These are phyloP conservation scores for Ceratocystis variospora DNA, from an alignment of 2,329 filamentous ascomycete genomes.

Conservation along the genomic window DNA sequence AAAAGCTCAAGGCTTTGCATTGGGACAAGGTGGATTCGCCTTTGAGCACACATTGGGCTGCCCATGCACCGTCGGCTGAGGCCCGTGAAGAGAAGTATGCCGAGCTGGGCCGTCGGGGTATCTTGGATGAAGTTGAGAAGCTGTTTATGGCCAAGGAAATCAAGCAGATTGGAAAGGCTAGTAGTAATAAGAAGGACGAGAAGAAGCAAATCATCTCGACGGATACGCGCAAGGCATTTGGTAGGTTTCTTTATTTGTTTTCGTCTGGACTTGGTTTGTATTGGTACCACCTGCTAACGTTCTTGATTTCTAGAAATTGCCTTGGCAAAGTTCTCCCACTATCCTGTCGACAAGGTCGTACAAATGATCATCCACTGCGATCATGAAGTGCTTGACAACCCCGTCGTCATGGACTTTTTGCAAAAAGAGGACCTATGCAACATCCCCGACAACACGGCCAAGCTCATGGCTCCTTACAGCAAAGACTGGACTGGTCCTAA, in stretches of 20 bases:
- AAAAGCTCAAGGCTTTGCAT: slow-evolving; percentile 98
- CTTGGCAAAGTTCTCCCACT: slow-evolving; percentile 80
- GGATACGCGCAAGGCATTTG: slow-evolving; percentile 77
- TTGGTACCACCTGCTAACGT: slow-evolving; percentile 26
- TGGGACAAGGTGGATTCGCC: slow-evolving; percentile 97
- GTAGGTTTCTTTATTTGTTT: slow-evolving; percentile 31
- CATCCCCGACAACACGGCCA: slow-evolving; percentile 77
- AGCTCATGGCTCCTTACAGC: slow-evolving; percentile 87
- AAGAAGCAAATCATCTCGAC: slow-evolving; percentile 95
- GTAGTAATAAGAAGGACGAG: slow-evolving; percentile 61
- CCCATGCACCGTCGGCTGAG: slow-evolving; percentile 70
- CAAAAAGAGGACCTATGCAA: slow-evolving; percentile 86
- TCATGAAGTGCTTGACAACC: slow-evolving; percentile 71
- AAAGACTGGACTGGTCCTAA: slow-evolving; percentile 74
- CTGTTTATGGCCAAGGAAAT: slow-evolving; percentile 96
- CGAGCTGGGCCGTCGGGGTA: slow-evolving; percentile 84
- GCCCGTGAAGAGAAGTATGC: slow-evolving; percentile 91
- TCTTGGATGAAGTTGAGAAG: slow-evolving; percentile 94
- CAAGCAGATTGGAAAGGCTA: slow-evolving; percentile 62
- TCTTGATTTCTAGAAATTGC: slow-evolving; percentile 51
- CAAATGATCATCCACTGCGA: slow-evolving; percentile 96
- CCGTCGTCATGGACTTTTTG: slow-evolving; percentile 91
- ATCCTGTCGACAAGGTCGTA: slow-evolving; percentile 69
- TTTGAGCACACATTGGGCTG: slow-evolving; percentile 83
- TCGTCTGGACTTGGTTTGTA: background rate